phyloP scores from a whole-genome alignment of 2,329 filamentous ascomycete species.

The Sporothrix luriei region DNA sequence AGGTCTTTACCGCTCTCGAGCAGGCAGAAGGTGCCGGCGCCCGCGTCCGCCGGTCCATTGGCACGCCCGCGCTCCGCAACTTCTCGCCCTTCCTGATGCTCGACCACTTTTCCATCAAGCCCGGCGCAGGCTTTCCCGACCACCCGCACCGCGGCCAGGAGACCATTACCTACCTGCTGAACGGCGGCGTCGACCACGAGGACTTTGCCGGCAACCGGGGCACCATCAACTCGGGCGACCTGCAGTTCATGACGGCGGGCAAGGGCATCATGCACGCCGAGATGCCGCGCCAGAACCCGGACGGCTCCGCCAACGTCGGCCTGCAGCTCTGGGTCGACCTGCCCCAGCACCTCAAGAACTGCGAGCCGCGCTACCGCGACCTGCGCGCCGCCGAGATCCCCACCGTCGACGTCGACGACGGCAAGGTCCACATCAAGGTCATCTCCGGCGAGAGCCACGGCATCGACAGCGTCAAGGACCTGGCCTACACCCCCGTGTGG shows the following conservation, averaged over 20 bases:
- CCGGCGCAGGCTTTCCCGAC: conserved; percentile 86
- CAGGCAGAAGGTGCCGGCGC: conserved; percentile 88
- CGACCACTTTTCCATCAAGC: conserved; percentile 81
- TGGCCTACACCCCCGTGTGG: conserved; percentile 96
- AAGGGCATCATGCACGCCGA: conserved; percentile 91
- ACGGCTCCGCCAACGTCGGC: conserved; percentile 77
- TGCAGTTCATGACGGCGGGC: conserved; percentile 98
- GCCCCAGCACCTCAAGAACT: conserved; percentile 76
- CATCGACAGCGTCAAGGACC: conserved; percentile 81
- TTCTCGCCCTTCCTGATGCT: conserved; percentile 95
- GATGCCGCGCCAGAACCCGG: conserved; percentile 80
- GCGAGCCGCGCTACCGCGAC: conserved; percentile 91
- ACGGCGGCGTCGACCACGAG: conserved; percentile 85
- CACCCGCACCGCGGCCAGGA: conserved; percentile 84
- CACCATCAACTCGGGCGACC: conserved; percentile 80
- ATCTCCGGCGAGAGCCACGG: conserved; percentile 85
- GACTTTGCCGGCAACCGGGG: conserved; percentile 86
- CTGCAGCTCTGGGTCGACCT: conserved; percentile 97
- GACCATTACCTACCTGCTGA: conserved; percentile 84
- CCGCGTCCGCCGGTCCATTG: conserved; percentile 81
- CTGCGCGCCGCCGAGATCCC: conserved; percentile 79
- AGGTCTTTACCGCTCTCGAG: conserved; percentile 81
- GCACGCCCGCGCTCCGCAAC: conserved; percentile 78
- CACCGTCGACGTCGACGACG: conserved; percentile 67
- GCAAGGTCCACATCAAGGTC: conserved; percentile 79